These are phyloP conservation scores for Trichocladium antarcticum DNA, from an alignment of 495 filamentous ascomycete species.

Conservation along the genomic window DNA sequence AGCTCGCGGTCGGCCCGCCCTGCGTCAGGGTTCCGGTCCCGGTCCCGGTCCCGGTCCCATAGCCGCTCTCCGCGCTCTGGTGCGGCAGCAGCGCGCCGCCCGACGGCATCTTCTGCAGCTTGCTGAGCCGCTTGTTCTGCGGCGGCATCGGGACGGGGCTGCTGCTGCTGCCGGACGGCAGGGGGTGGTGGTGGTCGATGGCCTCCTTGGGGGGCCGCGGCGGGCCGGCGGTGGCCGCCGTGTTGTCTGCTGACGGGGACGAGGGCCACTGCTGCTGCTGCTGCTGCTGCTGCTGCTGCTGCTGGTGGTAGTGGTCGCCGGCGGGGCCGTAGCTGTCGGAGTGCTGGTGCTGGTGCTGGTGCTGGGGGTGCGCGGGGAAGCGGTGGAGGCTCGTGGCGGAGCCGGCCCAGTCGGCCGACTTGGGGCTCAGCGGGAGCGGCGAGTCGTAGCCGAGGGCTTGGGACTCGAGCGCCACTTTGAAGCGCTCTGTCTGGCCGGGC, in stretches of 20 bases:
- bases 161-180: too few relatives aligned
- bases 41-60: too few relatives aligned
- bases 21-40: conserved; percentile 40
- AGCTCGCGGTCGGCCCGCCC: conserved; percentile 28
- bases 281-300: conserved; percentile 22
- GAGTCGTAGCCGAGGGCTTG: conserved; percentile 61
- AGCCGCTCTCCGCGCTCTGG: conserved; percentile 41
- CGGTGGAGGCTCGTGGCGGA: conserved; percentile 43
- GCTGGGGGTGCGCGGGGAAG: conserved; percentile 18
- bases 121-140: conserved; percentile 30
- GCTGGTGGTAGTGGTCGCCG: conserved; percentile 15
- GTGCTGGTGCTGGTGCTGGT: conserved; percentile 20
- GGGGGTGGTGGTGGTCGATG: conserved; percentile 12
- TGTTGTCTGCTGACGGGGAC: conserved; percentile 25
- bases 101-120: conserved; percentile 28
- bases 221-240: conserved; percentile 19
- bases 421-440: conserved; percentile 55
- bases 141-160: conserved; percentile 19
- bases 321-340: conserved; percentile 36
- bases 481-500: conserved; percentile 68
- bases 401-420: conserved; percentile 63
- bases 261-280: conserved; percentile 32
- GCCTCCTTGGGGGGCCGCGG: conserved; percentile 46
- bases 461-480: conserved; percentile 68
- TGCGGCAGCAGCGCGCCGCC: conserved; percentile 30